Evolutionary conservation across 2,329 filamentous ascomycete genomes (phyloP), one percentile per base, ranked within the genome.

Genomic region (Paraconiothyrium brasiliense): DNA sequence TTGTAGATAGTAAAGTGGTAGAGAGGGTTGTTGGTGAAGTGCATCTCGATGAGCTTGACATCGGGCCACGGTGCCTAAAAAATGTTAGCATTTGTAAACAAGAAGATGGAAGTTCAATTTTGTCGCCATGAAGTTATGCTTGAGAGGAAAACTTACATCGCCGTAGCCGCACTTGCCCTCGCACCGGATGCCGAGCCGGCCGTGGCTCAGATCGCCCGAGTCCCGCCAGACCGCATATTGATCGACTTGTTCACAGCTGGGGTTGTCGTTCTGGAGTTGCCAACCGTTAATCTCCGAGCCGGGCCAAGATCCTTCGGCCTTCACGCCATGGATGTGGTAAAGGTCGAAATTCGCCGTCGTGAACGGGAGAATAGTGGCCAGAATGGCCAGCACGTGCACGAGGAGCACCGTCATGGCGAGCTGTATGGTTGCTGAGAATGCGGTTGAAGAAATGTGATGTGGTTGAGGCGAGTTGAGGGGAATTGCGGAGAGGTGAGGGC

Each of bases 11-110:
- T 52, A n/a, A 24, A 52, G 20, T 52, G 34, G 30, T 35, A 52
- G 20, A 37, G 32, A 6, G 49, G 32, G 9, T 52, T 13, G 34
- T 52, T 52, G 9, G 49, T 52, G 49, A 52, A 52, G 34, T 52
- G 49, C 49, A 52, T 52, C 49, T 52, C 49, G 32, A 52, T 27
- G n/a, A 52, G 32, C n/a, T 52, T 39, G 34, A 52, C 49, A 34
- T 52, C 49, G n/a, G 49, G 49, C 49, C 49, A 52, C 8, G 49
- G 49, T 11, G 49, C 11, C 49, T 52, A 11, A 13, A 16, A 3
- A 22, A 10, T 1, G 32, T 51, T 3, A 51, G 49, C n/a, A 20
- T 34, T 16, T 7, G 13, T 32, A 32, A 5, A 34, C 4, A n/a
- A 27, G 20, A 11, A 16, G 9, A 13, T 24, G 22, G 35, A 39